Base-by-base conservation (phyloP, 2,329 filamentous ascomycete species). In the Colletotrichum cereale region DNA sequence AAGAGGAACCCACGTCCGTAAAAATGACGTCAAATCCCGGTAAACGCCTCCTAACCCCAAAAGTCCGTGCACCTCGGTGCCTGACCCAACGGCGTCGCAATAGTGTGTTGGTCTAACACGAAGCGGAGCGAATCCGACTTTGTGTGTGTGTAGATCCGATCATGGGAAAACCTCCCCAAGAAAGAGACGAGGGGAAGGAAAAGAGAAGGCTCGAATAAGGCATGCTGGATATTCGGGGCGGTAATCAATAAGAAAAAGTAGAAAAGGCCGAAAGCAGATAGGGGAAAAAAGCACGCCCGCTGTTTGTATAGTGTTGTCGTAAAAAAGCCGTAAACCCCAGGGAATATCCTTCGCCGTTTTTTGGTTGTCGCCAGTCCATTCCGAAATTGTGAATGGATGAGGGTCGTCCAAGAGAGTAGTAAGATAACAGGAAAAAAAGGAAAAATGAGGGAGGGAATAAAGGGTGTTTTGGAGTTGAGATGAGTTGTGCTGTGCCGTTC, bases 271-370 rank as follows among this genome's bases (percentile, higher is more conserved):
- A 60, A 44, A 60, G 55, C 12, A 48, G 14, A 24, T 24, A 31
- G 38, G 42, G n/a, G n/a, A n/a, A 57, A 34, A 34, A 61, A 24
- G 6, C 7, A 47, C 60, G 60, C 60, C 60, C 60, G 60, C 60
- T 62, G 44, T 38, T 58, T 58, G 36, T 58, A 12, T 36, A 36
- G 29, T 21, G 7, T 57, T 57, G 14, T 58, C 60, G 60, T 62
- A 62, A 62, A 52, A 62, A 62, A 52, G 47, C 60, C 60, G 60
- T 62, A 29, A 52, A 50, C 29, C 47, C 47, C 3, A 16, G 16
- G n/a, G 50, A 11, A 38, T 50, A 26, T 16, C 34, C 18, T 50
- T 38, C 60, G 60, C 60, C 60, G 34, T 62, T 62, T 62, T 62
- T 29, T 44, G 16, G 50, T 21, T 61, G 44, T 42, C 24, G 48